phyloP scores from a whole-genome alignment of 2,329 filamentous ascomycete genomes.

The Trichoderma cornu-damae region DNA sequence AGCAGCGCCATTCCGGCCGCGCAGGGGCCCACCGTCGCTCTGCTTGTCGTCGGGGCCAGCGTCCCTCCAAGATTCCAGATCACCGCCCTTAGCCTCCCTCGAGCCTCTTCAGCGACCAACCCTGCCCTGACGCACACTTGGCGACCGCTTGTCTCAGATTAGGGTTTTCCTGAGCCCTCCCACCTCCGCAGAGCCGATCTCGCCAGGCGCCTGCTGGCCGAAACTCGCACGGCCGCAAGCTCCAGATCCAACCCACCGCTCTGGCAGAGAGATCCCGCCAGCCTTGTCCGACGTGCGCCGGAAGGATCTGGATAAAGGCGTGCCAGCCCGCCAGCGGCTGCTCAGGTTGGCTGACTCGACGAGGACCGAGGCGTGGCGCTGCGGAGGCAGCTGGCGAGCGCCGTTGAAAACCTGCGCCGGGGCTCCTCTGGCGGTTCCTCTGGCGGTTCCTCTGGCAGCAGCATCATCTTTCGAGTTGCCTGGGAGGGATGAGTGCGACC shows the following conservation, averaged over 20 bases:
- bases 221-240: background rate
- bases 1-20: background rate
- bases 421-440: background rate
- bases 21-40: constrained; percentile 1
- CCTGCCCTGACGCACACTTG: constrained; percentile 13
- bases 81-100: constrained; percentile 13
- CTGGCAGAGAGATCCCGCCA: background rate
- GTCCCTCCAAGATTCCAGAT: constrained; percentile 14
- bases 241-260: background rate
- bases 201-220: constrained; percentile 5
- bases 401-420: constrained; percentile 8
- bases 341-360: constrained; percentile 11
- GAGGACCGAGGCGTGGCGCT: constrained; percentile 15
- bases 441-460: background rate
- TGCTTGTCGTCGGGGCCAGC: background rate
- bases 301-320: constrained; percentile 13
- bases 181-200: constrained; percentile 14
- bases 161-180: constrained; percentile 19
- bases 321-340: constrained; percentile 10
- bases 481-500: constrained; percentile 34
- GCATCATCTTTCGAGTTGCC: background rate
- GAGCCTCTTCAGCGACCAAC: constrained; percentile 10
- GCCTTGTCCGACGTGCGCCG: background rate
- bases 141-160: constrained; percentile 20
- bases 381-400: background rate